Base-by-base conservation (phyloP, 192 early-diverging fungal species). In the Mortierella antarctica region DNA sequence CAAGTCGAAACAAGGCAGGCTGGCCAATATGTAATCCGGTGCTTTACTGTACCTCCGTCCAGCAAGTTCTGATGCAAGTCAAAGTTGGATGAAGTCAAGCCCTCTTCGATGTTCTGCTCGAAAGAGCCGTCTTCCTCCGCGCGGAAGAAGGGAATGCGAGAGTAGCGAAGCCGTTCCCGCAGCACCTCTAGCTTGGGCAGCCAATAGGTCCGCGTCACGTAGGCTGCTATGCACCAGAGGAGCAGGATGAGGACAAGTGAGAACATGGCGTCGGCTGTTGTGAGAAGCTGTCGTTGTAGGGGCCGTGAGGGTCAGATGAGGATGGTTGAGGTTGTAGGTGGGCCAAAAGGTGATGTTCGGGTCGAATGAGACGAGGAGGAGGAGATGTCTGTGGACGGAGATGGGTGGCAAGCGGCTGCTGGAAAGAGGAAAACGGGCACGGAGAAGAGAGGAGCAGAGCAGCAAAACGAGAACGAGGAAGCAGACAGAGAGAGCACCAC, bases 71-170 rank as follows among this genome's bases (percentile, higher is more conserved):
- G 84, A 14, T 70, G 63, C 11, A 90, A 62, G 68, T 90, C 85
- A 70, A 90, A 90, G 23, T 83, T 84, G 12, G 84, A 85, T 6
- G 87, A 88, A 8, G 84, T 87, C 14, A 90, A 51, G 0, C 89
- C 89, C 62, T 88, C 82, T 53, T 90, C 89, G 51, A 90, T 87
- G 45, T 88, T 88, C 17, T 78, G 60, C 67, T 86, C 84, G 49
- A 90, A 90, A 0, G 89, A 85, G 6, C 74, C 65, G 17, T 71
- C 72, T 15, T 80, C 83, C 23, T 80, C 71, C 0, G 84, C 74
- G 53, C 75, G 82, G 58, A 82, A 77, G 46, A 86, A 85, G 4
- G 89, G 89, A 17, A 90, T 70, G 4, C 78, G 74, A 57, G 83
- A 76, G 65, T 90, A 90, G 12, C 83, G 59, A 9, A 80, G 65